Evolutionary conservation across 2,329 filamentous ascomycete genomes (phyloP).

Genomic region (Geosmithia flava): DNA sequence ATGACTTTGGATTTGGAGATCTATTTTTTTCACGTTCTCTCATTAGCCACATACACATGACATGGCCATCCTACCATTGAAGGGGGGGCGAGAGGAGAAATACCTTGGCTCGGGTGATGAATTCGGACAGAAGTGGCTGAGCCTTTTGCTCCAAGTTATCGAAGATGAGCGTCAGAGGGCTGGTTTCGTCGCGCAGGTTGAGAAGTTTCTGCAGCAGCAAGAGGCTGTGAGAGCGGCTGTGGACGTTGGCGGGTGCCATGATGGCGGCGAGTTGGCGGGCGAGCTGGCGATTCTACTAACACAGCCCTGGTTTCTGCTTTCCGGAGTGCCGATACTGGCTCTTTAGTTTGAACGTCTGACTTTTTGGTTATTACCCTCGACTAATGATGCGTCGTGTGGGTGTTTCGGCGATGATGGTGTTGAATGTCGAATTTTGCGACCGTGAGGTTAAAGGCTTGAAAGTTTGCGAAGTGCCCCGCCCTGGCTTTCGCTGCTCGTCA

Average conservation of each 20-base stretch:
- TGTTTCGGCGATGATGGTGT: no score
- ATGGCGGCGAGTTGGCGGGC: background rate
- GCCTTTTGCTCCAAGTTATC: slow-evolving; percentile 78
- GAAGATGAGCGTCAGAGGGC: slow-evolving; percentile 75
- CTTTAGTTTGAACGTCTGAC: no score
- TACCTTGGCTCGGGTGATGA: slow-evolving; percentile 64
- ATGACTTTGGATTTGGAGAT: slow-evolving; percentile 57
- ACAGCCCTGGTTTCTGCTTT: no score
- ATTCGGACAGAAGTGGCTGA: slow-evolving; percentile 57
- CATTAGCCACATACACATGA: background rate
- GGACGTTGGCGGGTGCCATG: slow-evolving; percentile 49
- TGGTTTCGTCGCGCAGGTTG: slow-evolving; percentile 64
- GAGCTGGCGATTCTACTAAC: no score
- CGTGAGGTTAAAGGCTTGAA: no score
- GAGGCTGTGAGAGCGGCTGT: slow-evolving; percentile 73
- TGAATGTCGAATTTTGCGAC: no score
- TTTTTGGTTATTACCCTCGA: no score
- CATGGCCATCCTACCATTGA: no score
- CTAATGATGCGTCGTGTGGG: no score
- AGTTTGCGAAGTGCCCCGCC: no score
- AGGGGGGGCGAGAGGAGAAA: background rate
- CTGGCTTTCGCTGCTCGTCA: no score
- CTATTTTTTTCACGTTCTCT: slow-evolving; percentile 13
- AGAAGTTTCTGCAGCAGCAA: slow-evolving; percentile 74
- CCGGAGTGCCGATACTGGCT: no score